These are phyloP conservation scores for Pyricularia grisea DNA, from an alignment of 2,329 filamentous ascomycete species.

Conservation along the genomic window DNA sequence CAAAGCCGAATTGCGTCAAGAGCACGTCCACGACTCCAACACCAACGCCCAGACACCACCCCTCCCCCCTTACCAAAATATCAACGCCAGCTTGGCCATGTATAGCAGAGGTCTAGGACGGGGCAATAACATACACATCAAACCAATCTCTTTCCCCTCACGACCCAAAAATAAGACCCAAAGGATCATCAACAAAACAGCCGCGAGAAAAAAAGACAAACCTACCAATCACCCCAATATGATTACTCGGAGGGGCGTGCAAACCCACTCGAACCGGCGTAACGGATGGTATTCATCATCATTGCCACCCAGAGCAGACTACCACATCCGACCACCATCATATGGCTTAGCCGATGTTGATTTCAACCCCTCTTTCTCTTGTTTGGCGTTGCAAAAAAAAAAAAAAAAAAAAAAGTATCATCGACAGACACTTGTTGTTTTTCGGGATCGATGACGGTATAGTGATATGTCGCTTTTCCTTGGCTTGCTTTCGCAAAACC, in stretches of 20 bases:
- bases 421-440: not conserved
- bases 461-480: not conserved
- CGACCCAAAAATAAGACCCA: not conserved
- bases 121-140: not conserved
- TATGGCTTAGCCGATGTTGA: too few relatives aligned
- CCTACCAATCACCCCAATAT: too few relatives aligned
- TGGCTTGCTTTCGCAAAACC: too few relatives aligned
- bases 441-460: not conserved
- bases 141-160: not conserved
- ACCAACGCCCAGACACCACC: too few relatives aligned
- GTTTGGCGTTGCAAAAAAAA: too few relatives aligned
- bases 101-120: not conserved
- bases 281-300: too few relatives aligned
- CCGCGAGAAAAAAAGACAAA: not conserved
- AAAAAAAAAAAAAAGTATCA: too few relatives aligned
- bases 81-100: not conserved
- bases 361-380: not conserved
- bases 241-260: too few relatives aligned
- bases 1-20: not conserved
- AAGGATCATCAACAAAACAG: not conserved
- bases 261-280: too few relatives aligned
- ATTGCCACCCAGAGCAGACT: too few relatives aligned
- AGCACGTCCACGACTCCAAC: not conserved
- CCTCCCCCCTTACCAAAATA: not conserved
- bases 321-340: too few relatives aligned